These are phyloP conservation scores for Fusarium xyrophilum DNA, from an alignment of 2,329 filamentous ascomycete species.

Conservation along the genomic window DNA sequence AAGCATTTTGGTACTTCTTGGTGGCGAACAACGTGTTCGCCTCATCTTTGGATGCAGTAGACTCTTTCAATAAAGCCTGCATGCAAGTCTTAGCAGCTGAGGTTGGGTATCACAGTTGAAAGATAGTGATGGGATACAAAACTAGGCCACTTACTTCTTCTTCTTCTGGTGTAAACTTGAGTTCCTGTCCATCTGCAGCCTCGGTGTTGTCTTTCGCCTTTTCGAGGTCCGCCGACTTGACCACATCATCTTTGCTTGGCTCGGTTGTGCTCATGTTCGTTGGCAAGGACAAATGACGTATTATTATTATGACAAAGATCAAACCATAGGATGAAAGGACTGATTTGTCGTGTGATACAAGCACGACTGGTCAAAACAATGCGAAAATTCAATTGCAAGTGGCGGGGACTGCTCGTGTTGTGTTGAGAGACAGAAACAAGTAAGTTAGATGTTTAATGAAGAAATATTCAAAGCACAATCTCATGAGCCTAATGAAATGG, in stretches of 20 bases:
- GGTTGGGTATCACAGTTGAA: too few relatives aligned
- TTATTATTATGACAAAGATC: not conserved
- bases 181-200: slow-evolving; percentile 36
- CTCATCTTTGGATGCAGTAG: slow-evolving; percentile 73
- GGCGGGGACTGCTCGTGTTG: not conserved
- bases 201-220: not conserved
- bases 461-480: not conserved
- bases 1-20: slow-evolving; percentile 75
- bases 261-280: slow-evolving; percentile 9
- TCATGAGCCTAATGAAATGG: slow-evolving; percentile 8
- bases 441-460: not conserved
- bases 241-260: not conserved
- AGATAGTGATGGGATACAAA: not conserved
- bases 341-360: too few relatives aligned
- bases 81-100: not conserved
- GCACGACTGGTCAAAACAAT: not conserved
- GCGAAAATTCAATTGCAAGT: too few relatives aligned
- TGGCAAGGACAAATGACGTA: not conserved
- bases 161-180: slow-evolving; percentile 61
- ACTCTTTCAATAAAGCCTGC: slow-evolving; percentile 73
- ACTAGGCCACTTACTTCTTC: slow-evolving; percentile 56
- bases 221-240: not conserved
- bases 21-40: slow-evolving; percentile 83
- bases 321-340: not conserved
- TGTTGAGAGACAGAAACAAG: not conserved